A percentile compares a stretch with the other conserved stretches of the same genome.
Evolutionary conservation across 208 protist genomes (phyloP).

Genomic region (Naegleria lovaniensis): DNA sequence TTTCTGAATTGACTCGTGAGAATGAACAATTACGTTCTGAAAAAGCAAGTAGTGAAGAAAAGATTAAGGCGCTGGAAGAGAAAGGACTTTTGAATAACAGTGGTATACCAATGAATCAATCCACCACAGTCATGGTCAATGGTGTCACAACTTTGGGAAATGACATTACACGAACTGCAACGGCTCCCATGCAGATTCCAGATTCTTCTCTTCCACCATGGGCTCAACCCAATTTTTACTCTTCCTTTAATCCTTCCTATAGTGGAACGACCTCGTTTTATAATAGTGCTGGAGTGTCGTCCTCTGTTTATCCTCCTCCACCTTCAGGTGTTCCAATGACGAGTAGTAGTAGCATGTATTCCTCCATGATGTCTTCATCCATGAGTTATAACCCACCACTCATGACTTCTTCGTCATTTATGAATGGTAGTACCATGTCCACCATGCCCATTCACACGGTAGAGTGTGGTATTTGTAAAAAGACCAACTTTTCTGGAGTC

Average conservation of each 20-base stretch:
- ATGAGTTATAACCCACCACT: neutral
- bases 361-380: neutral
- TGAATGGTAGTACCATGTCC: too few relatives aligned
- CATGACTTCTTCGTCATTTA: too few relatives aligned
- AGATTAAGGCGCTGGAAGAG: neutral
- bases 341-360: neutral
- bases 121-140: neutral
- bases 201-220: neutral
- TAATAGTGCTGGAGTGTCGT: too few relatives aligned
- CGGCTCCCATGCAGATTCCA: neutral
- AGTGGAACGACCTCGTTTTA: too few relatives aligned
- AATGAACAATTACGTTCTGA: neutral
- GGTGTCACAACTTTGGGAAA: neutral
- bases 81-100: neutral
- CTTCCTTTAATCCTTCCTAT: too few relatives aligned
- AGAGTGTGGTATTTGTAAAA: too few relatives aligned
- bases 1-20: neutral
- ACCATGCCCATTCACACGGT: too few relatives aligned
- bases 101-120: neutral
- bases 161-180: neutral
- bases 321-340: neutral
- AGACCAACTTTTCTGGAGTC: too few relatives aligned
- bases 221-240: neutral
- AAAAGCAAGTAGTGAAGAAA: neutral
- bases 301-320: too few relatives aligned